Evolutionary conservation across 1,139 yeast genomes (phyloP).

Genomic region (Protomyces inouyei): DNA sequence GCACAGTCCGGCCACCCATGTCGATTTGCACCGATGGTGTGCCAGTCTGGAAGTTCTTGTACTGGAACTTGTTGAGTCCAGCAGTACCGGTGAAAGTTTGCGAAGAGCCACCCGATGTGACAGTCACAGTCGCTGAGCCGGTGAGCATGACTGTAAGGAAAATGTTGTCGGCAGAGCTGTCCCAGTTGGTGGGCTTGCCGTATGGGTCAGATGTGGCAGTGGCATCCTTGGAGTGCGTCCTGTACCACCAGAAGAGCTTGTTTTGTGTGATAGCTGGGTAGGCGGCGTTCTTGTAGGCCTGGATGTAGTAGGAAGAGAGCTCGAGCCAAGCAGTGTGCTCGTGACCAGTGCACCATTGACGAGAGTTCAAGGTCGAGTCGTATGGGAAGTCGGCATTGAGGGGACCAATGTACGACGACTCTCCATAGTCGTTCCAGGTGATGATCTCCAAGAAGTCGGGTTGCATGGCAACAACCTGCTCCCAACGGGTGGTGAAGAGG

Average conservation of each 20-base stretch:
- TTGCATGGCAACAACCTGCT: slow-evolving; percentile 27
- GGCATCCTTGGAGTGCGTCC: slow-evolving; percentile 27
- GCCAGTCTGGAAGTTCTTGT: slow-evolving; percentile 11
- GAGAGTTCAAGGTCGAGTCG: slow-evolving; percentile 7
- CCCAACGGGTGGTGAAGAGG: slow-evolving; percentile 29
- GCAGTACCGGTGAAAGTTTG: slow-evolving; percentile 23
- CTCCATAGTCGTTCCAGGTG: slow-evolving; percentile 32
- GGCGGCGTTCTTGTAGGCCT: slow-evolving; percentile 26
- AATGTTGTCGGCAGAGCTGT: slow-evolving; percentile 21
- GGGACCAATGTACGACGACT: slow-evolving; percentile 30
- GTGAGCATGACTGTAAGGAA: slow-evolving; percentile 21
- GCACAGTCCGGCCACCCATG: slow-evolving; percentile 9
- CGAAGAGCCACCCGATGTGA: slow-evolving; percentile 24
- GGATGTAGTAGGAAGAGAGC: slow-evolving; percentile 24
- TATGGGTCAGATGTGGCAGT: slow-evolving; percentile 24
- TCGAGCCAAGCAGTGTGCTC: slow-evolving; percentile 26
- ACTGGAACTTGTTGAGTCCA: slow-evolving; percentile 27
- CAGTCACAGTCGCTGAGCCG: slow-evolving; percentile 24
- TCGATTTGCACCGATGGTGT: slow-evolving; percentile 22
- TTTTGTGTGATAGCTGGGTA: slow-evolving; percentile 22
- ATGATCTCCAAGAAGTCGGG: slow-evolving; percentile 30
- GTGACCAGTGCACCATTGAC: slow-evolving; percentile 22
- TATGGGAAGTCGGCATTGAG: slow-evolving; percentile 24
- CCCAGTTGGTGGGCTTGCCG: slow-evolving; percentile 27
- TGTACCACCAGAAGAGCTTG: slow-evolving; percentile 29